Conservation (phyloP, 1,284 basidiomycete species). For the Hymenochaete sp. region DNA sequence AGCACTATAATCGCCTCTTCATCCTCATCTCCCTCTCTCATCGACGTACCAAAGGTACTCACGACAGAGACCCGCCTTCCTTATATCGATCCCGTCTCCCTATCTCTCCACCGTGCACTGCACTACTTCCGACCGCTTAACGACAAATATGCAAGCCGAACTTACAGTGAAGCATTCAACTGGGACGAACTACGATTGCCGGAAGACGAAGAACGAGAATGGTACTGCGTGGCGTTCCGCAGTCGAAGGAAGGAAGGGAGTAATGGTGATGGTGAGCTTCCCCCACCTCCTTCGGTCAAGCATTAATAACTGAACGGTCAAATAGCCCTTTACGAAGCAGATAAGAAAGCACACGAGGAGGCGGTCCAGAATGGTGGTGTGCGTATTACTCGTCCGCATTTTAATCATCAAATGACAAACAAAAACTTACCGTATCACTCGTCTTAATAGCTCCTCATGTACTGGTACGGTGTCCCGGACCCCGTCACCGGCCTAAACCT, state of each 20-base stretch:
- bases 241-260: conserved; percentile 66
- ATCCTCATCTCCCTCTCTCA: background rate
- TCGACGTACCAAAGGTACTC: conserved; percentile 31
- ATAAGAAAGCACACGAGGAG: conserved; percentile 82
- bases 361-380: conserved; percentile 81
- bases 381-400: conserved; percentile 21
- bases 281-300: conserved; percentile 7
- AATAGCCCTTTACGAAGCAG: conserved; percentile 75
- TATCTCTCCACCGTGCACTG: conserved; percentile 79
- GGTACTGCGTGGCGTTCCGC: conserved; percentile 89
- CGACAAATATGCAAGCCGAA: conserved; percentile 49
- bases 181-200: conserved; percentile 70
- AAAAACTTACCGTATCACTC: conserved; percentile 11
- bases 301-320: background rate
- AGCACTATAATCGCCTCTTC: background rate
- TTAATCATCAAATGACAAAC: conserved; percentile 9
- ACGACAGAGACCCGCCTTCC: conserved; percentile 71
- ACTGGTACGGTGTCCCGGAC: conserved; percentile 89
- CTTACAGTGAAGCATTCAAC: conserved; percentile 77
- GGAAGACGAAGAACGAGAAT: conserved; percentile 65
- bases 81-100: conserved; percentile 70
- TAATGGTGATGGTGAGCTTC: conserved; percentile 52
- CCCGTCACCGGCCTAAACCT: conserved; percentile 70
- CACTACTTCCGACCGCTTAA: conserved; percentile 65
- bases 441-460: conserved; percentile 54